Evolutionary conservation across 2,329 filamentous ascomycete genomes (phyloP), one percentile per base, ranked within the genome.

Genomic region (Scedosporium boydii): DNA sequence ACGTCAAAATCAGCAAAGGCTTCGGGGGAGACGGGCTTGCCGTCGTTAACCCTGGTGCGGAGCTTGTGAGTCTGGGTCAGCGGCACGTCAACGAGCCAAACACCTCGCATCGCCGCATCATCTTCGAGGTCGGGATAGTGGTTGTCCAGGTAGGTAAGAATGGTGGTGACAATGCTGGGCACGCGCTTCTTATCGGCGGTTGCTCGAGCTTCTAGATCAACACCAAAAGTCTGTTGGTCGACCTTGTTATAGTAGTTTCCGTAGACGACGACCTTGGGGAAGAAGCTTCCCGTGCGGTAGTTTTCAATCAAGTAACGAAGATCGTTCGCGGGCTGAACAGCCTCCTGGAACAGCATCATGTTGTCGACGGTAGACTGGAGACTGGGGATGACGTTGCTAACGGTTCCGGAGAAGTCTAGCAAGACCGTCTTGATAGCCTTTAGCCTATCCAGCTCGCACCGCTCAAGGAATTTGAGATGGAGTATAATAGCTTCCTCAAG

Each of bases 191-290:
- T 89, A 75, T 99, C 95, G 60, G 91, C 93, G 67, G 93, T 84
- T 56, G 95, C 95, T 67, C 95, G 84, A 44, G 93, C 92, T 76
- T 99, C 95, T n/a, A 99, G 85, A 71, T 99, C 96, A 62, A 99
- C 92, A 67, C 96, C 95, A 72, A 98, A 99, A 0, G 91, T 96
- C 81, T 98, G 93, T 72, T 97, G 93, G 73, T 97, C 95, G 26
- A 97, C 92, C 67, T 90, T 92, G 75, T 97, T 97, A 80, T 99
- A 99, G 77, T 99, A 99, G 74, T 98, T 99, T 77, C 99, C 95
- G 75, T 99, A 99, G 3, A 91, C 89, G 57, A 92, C 87, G 29
- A 98, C 93, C 70, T 86, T 93, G 7, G 95, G 95, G 60, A 91
- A 85, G 73, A 96, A 99, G 67, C 88, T 90, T 66, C 95, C 95